Evolutionary conservation across 2,329 filamentous ascomycete genomes (phyloP).

Genomic region (Diaporthe citri): DNA sequence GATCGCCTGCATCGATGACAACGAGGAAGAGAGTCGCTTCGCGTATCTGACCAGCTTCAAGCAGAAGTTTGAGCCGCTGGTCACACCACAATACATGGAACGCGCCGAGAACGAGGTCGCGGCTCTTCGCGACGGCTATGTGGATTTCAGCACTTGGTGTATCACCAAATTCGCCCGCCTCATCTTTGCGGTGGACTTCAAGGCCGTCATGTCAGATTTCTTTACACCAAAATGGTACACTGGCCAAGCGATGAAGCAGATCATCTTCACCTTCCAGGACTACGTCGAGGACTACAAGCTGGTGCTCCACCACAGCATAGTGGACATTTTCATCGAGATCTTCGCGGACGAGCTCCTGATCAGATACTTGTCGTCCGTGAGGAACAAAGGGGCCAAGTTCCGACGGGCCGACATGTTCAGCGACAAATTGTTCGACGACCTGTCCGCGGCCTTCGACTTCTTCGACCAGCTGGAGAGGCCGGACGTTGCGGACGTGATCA

Average conservation of each 20-base stretch:
- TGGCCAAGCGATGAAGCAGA: slow-evolving; percentile 88
- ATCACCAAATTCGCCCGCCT: slow-evolving; percentile 87
- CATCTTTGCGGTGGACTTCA: slow-evolving; percentile 93
- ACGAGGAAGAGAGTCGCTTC: slow-evolving; percentile 78
- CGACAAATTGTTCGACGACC: slow-evolving; percentile 94
- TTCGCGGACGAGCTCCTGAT: slow-evolving; percentile 91
- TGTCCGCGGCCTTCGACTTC: slow-evolving; percentile 90
- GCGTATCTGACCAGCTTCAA: slow-evolving; percentile 91
- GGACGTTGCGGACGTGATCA: slow-evolving; percentile 80
- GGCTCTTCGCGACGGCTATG: slow-evolving; percentile 87
- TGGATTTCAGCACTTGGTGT: slow-evolving; percentile 94
- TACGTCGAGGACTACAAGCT: slow-evolving; percentile 90
- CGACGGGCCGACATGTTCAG: slow-evolving; percentile 87
- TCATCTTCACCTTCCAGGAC: slow-evolving; percentile 94
- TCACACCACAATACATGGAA: slow-evolving; percentile 84
- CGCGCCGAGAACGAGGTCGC: slow-evolving; percentile 80
- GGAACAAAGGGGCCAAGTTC: slow-evolving; percentile 93
- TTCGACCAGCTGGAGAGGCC: slow-evolving; percentile 80
- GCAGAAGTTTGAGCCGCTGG: slow-evolving; percentile 83
- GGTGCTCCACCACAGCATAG: slow-evolving; percentile 86
- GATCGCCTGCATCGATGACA: slow-evolving; percentile 97
- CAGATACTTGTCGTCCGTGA: slow-evolving; percentile 84
- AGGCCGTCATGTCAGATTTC: slow-evolving; percentile 84
- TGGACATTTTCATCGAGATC: slow-evolving; percentile 93
- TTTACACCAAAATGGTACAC: slow-evolving; percentile 94